Percentiles rank a stretch among this genome's conserved stretches.
Conservation (phyloP, 352 stramenopile species). For the Phytophthora tentaculata region DNA sequence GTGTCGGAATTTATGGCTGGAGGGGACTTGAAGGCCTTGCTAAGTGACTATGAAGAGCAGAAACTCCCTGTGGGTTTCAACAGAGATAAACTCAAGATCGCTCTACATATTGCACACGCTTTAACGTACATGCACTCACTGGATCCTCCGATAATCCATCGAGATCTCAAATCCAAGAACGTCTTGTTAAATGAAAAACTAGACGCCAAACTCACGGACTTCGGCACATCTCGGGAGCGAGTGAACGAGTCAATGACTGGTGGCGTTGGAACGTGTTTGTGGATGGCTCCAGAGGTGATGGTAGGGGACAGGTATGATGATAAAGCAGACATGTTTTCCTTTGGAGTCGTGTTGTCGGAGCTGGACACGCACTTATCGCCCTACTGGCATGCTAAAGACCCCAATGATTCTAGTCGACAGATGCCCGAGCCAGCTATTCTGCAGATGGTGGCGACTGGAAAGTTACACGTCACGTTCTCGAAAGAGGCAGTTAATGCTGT, state of each 20-base stretch:
- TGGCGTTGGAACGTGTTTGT: constrained; percentile 42
- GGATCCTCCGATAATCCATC: constrained; percentile 44
- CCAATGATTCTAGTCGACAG: constrained; percentile 25
- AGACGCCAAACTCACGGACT: constrained; percentile 55
- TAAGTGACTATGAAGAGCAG: constrained; percentile 37
- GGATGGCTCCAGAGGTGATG: constrained; percentile 56
- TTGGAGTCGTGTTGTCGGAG: constrained; percentile 46
- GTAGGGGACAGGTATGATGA: constrained; percentile 45
- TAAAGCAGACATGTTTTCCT: constrained; percentile 55
- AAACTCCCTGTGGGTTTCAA: constrained; percentile 37
- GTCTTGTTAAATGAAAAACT: constrained; percentile 42
- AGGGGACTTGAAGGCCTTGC: constrained; percentile 51
- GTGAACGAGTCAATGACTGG: constrained; percentile 43
- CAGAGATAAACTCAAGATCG: constrained; percentile 41
- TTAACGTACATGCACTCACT: constrained; percentile 57
- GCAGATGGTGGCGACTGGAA: constrained; percentile 52
- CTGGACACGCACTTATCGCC: constrained; percentile 38
- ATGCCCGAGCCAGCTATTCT: constrained; percentile 49
- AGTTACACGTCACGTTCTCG: constrained; percentile 52
- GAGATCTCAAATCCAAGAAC: constrained; percentile 64
- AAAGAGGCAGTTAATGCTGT: constrained; percentile 16
- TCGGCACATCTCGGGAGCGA: constrained; percentile 42
- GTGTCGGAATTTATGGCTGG: constrained; percentile 67
- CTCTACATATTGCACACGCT: constrained; percentile 40
- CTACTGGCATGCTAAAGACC: constrained; percentile 39